Percentiles rank a stretch among this genome's conserved stretches.
These are phyloP conservation scores for Talaromyces albobiverticillius DNA, from an alignment of 2,329 filamentous ascomycete species.

Conservation along the genomic window DNA sequence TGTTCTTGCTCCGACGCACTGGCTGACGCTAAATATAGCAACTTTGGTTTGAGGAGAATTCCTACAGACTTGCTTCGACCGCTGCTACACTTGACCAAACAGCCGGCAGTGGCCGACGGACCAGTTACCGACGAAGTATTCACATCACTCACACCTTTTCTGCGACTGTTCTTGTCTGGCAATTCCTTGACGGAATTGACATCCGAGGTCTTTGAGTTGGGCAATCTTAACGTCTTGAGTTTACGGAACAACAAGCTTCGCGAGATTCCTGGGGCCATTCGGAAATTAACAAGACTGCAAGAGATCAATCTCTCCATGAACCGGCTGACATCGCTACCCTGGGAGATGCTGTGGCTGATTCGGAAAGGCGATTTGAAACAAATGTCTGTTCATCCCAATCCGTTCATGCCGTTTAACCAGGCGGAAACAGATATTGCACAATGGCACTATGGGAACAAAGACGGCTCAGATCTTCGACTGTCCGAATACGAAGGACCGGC, in stretches of 20 bases:
- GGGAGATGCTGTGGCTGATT: constrained; percentile 43
- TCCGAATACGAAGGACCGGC: constrained; percentile 24
- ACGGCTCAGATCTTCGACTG: constrained; percentile 15
- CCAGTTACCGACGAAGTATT: constrained; percentile 38
- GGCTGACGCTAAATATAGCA: constrained; percentile 22
- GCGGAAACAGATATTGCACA: constrained; percentile 24
- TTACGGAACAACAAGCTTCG: constrained; percentile 45
- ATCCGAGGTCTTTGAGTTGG: constrained; percentile 41
- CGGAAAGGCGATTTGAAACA: constrained; percentile 36
- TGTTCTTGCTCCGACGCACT: not conserved
- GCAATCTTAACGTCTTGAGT: constrained; percentile 42
- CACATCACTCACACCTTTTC: constrained; percentile 38
- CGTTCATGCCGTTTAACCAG: constrained; percentile 32
- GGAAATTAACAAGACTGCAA: constrained; percentile 39
- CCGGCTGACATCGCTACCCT: constrained; percentile 40
- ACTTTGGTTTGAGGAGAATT: constrained; percentile 28
- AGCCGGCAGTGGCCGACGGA: constrained; percentile 30
- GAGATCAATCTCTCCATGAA: constrained; percentile 47
- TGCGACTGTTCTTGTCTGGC: constrained; percentile 43
- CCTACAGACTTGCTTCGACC: constrained; percentile 34
- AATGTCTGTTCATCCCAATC: constrained; percentile 39
- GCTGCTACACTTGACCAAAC: constrained; percentile 39
- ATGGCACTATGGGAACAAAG: constrained; percentile 27
- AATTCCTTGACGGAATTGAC: constrained; percentile 39
- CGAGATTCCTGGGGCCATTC: constrained; percentile 40